Evolutionary conservation across 2,329 filamentous ascomycete genomes (phyloP).

Genomic region (Ceratocystis albifundus): DNA sequence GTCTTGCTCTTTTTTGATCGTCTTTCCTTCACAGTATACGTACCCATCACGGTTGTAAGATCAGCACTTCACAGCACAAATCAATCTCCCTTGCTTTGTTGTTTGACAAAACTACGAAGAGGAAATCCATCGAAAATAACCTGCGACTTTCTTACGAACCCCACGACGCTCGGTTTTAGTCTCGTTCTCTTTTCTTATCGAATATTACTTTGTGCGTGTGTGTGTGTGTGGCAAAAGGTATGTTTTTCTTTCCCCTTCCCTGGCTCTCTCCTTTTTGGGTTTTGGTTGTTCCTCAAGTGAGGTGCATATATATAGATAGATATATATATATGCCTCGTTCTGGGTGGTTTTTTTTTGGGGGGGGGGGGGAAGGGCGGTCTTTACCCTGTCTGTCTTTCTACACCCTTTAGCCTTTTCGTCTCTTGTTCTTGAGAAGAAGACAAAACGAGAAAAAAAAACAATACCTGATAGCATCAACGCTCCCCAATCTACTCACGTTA

Average conservation of each 20-base stretch:
- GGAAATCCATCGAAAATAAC: neutral
- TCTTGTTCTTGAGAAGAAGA: neutral
- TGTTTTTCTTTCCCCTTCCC: neutral
- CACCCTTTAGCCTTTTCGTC: neutral
- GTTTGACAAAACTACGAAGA: neutral
- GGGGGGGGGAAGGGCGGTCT: no score
- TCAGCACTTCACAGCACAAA: neutral
- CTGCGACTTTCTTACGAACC: neutral
- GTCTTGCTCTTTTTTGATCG: constrained; percentile 8
- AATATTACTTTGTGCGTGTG: neutral
- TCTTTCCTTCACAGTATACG: constrained; percentile 13
- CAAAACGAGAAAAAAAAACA: neutral
- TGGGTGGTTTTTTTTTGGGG: neutral
- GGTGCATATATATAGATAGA: neutral
- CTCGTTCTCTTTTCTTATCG: neutral
- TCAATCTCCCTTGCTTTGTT: constrained; percentile 12
- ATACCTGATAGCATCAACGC: neutral
- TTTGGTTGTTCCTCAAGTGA: constrained; percentile 3
- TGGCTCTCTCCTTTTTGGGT: neutral
- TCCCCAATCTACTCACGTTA: neutral
- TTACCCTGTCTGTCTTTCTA: neutral
- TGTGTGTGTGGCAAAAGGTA: constrained; percentile 17
- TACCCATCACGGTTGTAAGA: constrained; percentile 12
- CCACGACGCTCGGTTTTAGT: neutral
- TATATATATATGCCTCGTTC: neutral